Evolutionary conservation across 106 monocot genomes (phyloP), one percentile per base, ranked within the genome.

Genomic region (Chionographis japonica): DNA sequence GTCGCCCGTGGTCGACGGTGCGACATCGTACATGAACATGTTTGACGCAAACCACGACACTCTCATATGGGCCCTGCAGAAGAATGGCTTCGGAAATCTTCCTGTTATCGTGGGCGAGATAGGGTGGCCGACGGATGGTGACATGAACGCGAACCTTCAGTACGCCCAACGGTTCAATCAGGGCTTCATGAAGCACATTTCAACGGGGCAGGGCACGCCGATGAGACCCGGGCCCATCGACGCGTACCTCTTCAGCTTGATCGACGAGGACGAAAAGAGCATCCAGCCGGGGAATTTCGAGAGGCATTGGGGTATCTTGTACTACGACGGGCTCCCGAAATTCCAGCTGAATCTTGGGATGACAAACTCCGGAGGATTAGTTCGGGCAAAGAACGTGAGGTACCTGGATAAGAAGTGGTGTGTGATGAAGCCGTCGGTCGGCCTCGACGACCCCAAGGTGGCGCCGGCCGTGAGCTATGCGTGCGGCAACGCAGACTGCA

Each of bases 41-140:
- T 86, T 92, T 15, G 89, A 91, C 53, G 95, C 95, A 0, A 95
- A 95, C 67, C 80, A 88, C 16, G 91, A 95, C 59, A 95, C 95
- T 0, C 86, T 95, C 18, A 72, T 92, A 3, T 72, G 79, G 60
- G 91, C 95, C 6, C 82, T 95, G 35, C 73, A 81, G 56, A 88
- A 89, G 77, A 89, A 91, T 35, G 95, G 95, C 37, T 91, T 72
- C 41, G 64, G 69, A 4, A 91, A 88, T 65, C 72, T 92, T 12
- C 83, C 95, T 6, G 77, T 95, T 62, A 77, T 91, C 15, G 27
- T 90, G 8, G 91, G 91, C 7, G 95, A 95, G 81, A 71, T 91
- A 5, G 95, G 95, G 0, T 95, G 95, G 95, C 95, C 95, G 0
- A 91, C 95, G 0, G 95, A 95, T 40, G 95, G 95, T 2, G 68